A percentile compares a stretch with the other conserved stretches of the same genome.
phyloP scores from a whole-genome alignment of 106 monocot species.

The Allium fistulosum region DNA sequence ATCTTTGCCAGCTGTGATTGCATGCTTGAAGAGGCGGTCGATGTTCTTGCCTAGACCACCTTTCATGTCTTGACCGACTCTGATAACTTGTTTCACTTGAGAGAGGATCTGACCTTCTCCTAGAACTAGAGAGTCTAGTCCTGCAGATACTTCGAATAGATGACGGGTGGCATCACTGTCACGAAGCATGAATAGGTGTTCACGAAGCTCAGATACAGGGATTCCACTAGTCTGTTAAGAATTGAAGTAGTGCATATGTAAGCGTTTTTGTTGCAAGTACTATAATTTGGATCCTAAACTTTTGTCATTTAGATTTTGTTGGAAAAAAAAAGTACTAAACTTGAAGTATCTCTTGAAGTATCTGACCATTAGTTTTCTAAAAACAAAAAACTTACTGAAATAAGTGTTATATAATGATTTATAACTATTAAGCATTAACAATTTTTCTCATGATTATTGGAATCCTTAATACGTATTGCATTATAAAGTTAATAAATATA shows the following conservation, averaged over 20 bases:
- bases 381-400: too few relatives aligned
- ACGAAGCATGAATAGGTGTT: slow-evolving; percentile 87
- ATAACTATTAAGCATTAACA: too few relatives aligned
- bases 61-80: slow-evolving; percentile 46
- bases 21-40: slow-evolving; percentile 89
- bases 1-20: slow-evolving; percentile 81
- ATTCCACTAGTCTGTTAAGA: slow-evolving; percentile 76
- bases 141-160: slow-evolving; percentile 90
- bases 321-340: background rate
- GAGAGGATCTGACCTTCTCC: slow-evolving; percentile 98
- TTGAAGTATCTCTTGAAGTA: background rate
- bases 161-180: slow-evolving; percentile 88
- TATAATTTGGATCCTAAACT: background rate
- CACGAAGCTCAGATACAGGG: slow-evolving; percentile 69
- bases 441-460: too few relatives aligned
- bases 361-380: too few relatives aligned
- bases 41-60: slow-evolving; percentile 89
- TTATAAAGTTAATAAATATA: too few relatives aligned
- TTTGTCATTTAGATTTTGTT: background rate
- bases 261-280: background rate
- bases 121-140: slow-evolving; percentile 92
- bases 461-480: too few relatives aligned
- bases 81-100: slow-evolving; percentile 93
- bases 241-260: background rate
- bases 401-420: too few relatives aligned